phyloP scores from a whole-genome alignment of 1,284 basidiomycete species.

The Chondrostereum purpureum region DNA sequence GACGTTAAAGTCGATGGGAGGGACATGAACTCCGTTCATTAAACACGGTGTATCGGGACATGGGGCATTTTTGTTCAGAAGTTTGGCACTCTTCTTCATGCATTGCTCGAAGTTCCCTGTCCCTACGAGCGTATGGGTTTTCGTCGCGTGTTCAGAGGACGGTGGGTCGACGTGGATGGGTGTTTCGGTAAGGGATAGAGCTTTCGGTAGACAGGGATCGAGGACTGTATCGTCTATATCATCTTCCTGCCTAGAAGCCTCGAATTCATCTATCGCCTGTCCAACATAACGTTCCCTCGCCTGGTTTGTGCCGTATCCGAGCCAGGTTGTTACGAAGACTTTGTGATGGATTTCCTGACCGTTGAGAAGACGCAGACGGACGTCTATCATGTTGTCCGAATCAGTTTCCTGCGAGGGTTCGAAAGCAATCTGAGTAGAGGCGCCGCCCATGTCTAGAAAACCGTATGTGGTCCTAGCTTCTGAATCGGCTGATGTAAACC shows the following conservation, averaged over 20 bases:
- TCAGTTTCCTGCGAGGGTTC: slow-evolving; percentile 51
- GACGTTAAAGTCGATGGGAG: slow-evolving; percentile 83
- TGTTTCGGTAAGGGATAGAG: slow-evolving; percentile 53
- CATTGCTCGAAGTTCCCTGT: slow-evolving; percentile 84
- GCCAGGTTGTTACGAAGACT: slow-evolving; percentile 97
- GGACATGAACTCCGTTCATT: slow-evolving; percentile 97
- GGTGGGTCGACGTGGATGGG: slow-evolving; percentile 37
- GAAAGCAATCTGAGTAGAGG: slow-evolving; percentile 97
- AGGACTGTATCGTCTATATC: slow-evolving; percentile 39
- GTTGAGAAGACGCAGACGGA: slow-evolving; percentile 76
- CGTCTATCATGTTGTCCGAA: slow-evolving; percentile 66
- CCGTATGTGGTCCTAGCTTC: slow-evolving; percentile 79
- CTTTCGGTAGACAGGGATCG: slow-evolving; percentile 89
- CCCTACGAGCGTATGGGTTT: slow-evolving; percentile 66
- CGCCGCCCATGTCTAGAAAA: slow-evolving; percentile 99
- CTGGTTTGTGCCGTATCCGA: slow-evolving; percentile 97
- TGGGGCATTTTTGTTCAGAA: slow-evolving; percentile 82
- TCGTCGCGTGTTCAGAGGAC: slow-evolving; percentile 34
- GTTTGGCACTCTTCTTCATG: slow-evolving; percentile 63
- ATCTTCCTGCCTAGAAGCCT: slow-evolving; percentile 27
- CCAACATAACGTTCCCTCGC: slow-evolving; percentile 89
- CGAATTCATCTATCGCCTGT: slow-evolving; percentile 52
- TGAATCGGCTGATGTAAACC: slow-evolving; percentile 65
- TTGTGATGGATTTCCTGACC: slow-evolving; percentile 86
- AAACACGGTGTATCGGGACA: slow-evolving; percentile 86